Evolutionary conservation across 2,329 filamentous ascomycete species (phyloP).

Genomic region (Beauveria pseudobassiana): DNA sequence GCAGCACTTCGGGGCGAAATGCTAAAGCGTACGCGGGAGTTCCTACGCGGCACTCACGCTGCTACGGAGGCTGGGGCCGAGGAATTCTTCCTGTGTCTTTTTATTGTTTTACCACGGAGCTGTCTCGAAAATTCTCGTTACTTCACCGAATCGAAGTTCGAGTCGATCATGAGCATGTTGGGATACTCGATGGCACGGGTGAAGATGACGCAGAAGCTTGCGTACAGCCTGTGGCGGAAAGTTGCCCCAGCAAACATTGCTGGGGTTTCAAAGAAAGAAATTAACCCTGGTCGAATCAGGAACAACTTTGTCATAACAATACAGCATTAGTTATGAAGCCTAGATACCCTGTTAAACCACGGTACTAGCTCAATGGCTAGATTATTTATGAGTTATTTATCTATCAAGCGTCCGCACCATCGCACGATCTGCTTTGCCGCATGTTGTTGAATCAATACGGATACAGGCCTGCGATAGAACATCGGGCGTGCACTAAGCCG

Average conservation of each 20-base stretch:
- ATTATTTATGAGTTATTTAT: neutral
- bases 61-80: constrained; percentile 13
- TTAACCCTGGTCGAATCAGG: constrained; percentile 65
- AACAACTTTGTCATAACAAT: constrained; percentile 90
- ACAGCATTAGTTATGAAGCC: constrained; percentile 21
- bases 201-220: constrained; percentile 75
- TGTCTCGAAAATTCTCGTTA: constrained; percentile 91
- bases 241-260: constrained; percentile 13
- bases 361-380: neutral
- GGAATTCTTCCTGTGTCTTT: constrained; percentile 59
- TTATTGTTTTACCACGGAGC: constrained; percentile 81
- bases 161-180: constrained; percentile 66
- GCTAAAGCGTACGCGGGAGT: constrained; percentile 67
- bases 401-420: neutral
- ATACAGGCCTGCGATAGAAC: too few relatives aligned
- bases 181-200: constrained; percentile 60
- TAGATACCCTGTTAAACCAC: neutral
- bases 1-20: constrained; percentile 71
- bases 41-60: constrained; percentile 41
- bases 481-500: neutral
- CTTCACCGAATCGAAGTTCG: constrained; percentile 62
- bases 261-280: constrained; percentile 54
- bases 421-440: neutral
- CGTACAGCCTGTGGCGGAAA: constrained; percentile 80
- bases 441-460: neutral